Evolutionary conservation across 441 rosid species (phyloP), one percentile per base, ranked within the genome.

Genomic region (Cnidoscolus chayamansa): DNA sequence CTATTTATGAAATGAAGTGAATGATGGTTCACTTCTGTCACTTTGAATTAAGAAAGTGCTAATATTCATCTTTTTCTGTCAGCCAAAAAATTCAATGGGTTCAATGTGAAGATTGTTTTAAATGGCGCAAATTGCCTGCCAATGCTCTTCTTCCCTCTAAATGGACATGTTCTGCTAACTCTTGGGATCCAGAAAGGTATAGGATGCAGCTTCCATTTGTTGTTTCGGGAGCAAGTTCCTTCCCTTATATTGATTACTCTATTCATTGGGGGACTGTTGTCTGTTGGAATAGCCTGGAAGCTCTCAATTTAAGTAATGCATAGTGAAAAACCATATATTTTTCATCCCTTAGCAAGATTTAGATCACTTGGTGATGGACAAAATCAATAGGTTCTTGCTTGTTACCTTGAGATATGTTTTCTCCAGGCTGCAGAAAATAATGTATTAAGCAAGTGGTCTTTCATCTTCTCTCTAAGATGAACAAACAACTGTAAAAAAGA

Each of bases 121-220:
- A 91, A 81, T 91, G 97, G 97, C 91, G 94, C 67, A 89, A 81
- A 77, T 65, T 91, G 76, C 97, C 91, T 61, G 82, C 78, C 65
- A 78, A 76, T 77, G 86, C 87, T 77, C 84, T 78, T 78, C 91
- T 91, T 88, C 89, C 94, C 6, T 81, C 82, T 75, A 89, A 79
- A 72, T 91, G 94, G 94, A 88, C 88, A 15, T 91, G 97, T 79
- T 76, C 86, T 35, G 67, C 76, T 40, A 91, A 89, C 73, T 62
- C 81, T 43, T 89, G 93, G 94, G 93, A 91, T 79, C 84, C 80
- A 70, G 88, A 88, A 81, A 91, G 91, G 97, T 89, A 83, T 31
- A 64, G 67, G 50, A 68, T 54, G 61, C 25, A 9, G 53, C 25
- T 9, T 61, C 68, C 59, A 62, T 20, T 72, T 49, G 15, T 32